These are phyloP conservation scores for Elaeis guineensis DNA, from an alignment of 176 grass and related monocot species.

Conservation along the genomic window DNA sequence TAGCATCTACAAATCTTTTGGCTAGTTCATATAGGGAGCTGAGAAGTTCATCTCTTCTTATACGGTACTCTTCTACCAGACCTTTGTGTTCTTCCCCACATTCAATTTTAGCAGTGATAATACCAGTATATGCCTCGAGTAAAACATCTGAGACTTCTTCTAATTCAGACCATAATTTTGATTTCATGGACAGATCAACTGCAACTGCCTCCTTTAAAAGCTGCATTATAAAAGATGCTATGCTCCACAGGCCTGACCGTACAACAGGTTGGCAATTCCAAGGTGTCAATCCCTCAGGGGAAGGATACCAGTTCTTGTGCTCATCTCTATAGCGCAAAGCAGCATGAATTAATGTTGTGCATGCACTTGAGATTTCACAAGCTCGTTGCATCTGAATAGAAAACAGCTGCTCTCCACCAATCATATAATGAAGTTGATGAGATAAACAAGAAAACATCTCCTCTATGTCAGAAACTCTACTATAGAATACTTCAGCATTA, in stretches of 20 bases:
- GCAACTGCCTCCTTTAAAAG: slow-evolving; percentile 51
- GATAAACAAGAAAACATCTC: slow-evolving; percentile 81
- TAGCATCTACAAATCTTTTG: slow-evolving; percentile 70
- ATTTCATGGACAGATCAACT: slow-evolving; percentile 47
- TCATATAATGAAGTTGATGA: slow-evolving; percentile 67
- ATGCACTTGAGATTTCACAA: slow-evolving; percentile 84
- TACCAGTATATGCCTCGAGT: slow-evolving; percentile 63
- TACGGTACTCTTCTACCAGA: slow-evolving; percentile 74
- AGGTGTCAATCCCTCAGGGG: slow-evolving; percentile 71
- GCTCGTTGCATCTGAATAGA: slow-evolving; percentile 53
- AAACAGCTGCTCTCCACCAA: slow-evolving; percentile 46
- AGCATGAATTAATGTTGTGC: slow-evolving; percentile 44
- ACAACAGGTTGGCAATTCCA: slow-evolving; percentile 80
- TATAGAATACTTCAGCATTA: slow-evolving; percentile 98
- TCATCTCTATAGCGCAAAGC: slow-evolving; percentile 60
- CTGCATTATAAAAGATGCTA: slow-evolving; percentile 64
- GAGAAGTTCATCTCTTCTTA: slow-evolving; percentile 84
- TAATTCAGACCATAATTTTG: slow-evolving; percentile 61
- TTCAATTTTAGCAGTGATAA: slow-evolving; percentile 84
- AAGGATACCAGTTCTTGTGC: slow-evolving; percentile 85
- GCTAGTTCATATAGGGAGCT: slow-evolving; percentile 68
- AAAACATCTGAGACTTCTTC: slow-evolving; percentile 72
- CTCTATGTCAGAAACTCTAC: slow-evolving; percentile 86
- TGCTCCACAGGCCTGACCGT: slow-evolving; percentile 75
- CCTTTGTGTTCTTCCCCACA: slow-evolving; percentile 56